Conservation (phyloP, 257 asterid species). For the Solanum verrucosum region DNA sequence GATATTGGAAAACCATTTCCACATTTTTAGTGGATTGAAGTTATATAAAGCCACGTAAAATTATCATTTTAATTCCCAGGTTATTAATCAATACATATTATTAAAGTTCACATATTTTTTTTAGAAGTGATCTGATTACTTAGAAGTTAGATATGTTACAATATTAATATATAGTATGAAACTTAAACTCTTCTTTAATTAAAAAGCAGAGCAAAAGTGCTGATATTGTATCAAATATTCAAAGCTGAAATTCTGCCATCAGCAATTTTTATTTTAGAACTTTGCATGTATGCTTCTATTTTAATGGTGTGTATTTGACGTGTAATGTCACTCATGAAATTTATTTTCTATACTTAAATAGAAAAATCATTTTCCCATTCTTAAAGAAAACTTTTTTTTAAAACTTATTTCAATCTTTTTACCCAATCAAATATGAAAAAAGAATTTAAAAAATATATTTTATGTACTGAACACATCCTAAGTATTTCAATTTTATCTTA, state of each 20-base stretch:
- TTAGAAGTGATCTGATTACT: not conserved
- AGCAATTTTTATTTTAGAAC: not conserved
- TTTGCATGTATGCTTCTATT: not conserved
- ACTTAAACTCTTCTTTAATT: not conserved
- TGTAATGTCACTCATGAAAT: accelerated
- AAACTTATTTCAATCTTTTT: too few species aligned
- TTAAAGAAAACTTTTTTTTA: too few species aligned
- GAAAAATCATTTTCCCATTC: not conserved
- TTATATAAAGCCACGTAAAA: not conserved
- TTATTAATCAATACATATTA: not conserved
- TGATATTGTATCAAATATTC: not conserved
- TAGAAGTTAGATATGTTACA: not conserved
- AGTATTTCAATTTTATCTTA: not conserved
- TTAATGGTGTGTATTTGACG: not conserved
- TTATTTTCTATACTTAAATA: accelerated
- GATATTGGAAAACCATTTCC: not conserved
- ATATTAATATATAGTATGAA: not conserved
- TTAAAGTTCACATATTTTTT: not conserved
- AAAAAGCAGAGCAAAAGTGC: not conserved
- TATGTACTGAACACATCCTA: not conserved
- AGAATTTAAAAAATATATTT: not conserved
- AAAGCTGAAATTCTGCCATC: not conserved
- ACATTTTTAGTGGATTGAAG: not conserved
- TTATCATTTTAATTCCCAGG: not conserved
- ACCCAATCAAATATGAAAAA: not conserved